phyloP scores from a whole-genome alignment of 768 basidiomycete genomes.

The Naganishia kalamii region DNA sequence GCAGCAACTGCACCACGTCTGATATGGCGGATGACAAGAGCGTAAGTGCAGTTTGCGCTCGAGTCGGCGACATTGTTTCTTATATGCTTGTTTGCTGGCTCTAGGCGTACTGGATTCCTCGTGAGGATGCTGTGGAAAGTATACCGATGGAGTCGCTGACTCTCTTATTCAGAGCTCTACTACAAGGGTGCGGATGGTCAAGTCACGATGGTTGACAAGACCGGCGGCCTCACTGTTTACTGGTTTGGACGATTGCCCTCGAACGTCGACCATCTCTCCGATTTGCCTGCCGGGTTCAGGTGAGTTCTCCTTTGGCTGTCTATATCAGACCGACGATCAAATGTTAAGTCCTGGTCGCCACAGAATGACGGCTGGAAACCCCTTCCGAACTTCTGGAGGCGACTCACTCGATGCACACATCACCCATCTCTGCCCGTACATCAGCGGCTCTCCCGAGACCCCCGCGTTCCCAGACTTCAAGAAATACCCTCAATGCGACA shows the following conservation, averaged over 20 bases:
- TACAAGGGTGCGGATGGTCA: background rate
- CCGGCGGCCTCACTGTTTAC: background rate
- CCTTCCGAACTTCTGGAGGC: background rate
- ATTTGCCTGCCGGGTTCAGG: conserved; percentile 5
- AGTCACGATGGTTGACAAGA: background rate
- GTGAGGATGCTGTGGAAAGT: background rate
- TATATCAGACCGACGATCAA: background rate
- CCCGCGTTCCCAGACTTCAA: conserved; percentile 6
- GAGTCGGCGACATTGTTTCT: background rate
- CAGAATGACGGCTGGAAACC: conserved; percentile 11
- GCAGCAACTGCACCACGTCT: conserved; percentile 7
- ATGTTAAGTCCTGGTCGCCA: background rate
- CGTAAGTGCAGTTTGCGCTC: background rate
- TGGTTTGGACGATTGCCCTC: conserved; percentile 7
- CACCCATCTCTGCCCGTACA: background rate
- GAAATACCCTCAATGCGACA: conserved; percentile 33
- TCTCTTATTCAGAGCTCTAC: background rate
- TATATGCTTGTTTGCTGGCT: background rate
- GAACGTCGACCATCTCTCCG: conserved; percentile 23
- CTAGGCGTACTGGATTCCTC: conserved; percentile 10
- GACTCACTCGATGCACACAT: conserved; percentile 4
- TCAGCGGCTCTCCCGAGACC: background rate
- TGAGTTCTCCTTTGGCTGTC: background rate
- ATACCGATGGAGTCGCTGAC: background rate
- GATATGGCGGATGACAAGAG: conserved; percentile 8